Evolutionary conservation across 1,284 basidiomycete species (phyloP), one percentile per base, ranked within the genome.

Genomic region (Fomitopsis schrenkii): DNA sequence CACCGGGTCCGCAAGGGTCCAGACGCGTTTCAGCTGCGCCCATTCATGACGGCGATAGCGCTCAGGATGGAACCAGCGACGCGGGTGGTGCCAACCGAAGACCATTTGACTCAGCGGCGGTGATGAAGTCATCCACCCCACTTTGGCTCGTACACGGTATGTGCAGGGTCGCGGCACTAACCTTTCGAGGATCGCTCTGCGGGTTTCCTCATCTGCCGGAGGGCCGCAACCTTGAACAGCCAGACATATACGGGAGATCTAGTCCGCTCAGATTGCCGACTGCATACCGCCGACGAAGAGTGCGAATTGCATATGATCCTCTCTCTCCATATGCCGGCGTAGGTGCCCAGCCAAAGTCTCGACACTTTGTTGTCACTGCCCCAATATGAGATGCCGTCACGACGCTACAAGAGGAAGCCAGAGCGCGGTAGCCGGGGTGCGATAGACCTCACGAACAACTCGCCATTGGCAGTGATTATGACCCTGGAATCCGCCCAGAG

Each of bases 21-120:
- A 36, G 52, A 54, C 52, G 35, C 52, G 52, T 54, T 54, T 54
- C 52, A 54, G 52, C 33, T 40, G 52, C 33, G 52, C n/a, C 52
- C 35, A 40, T 36, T 54, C 52, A 40, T 38, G 28, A 30, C 35
- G 19, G n/a, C 10, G 35, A 50, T 50, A 50, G 52, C 52, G 52
- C 52, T 38, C 52, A 54, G 35, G 35, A 54, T 22, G 46, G 28
- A 28, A 50, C 7, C 22, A 33, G 48, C 30, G 19, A 38, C 33
- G 15, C 10, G 42, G 17, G 7, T 7, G 52, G 30, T 36, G 35
- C 36, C 52, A 54, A 38, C 52, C 48, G 48, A 50, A 4, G 5
- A 33, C 19, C 46, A 30, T 48, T 48, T 48, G 46, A 48, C 46
- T 45, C n/a, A 45, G 8, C 17, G 45, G 35, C 33, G 52, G 52